Evolutionary conservation across 768 basidiomycete genomes (phyloP), one percentile per base, ranked within the genome.

Genomic region (Tylopilus subfusipes): DNA sequence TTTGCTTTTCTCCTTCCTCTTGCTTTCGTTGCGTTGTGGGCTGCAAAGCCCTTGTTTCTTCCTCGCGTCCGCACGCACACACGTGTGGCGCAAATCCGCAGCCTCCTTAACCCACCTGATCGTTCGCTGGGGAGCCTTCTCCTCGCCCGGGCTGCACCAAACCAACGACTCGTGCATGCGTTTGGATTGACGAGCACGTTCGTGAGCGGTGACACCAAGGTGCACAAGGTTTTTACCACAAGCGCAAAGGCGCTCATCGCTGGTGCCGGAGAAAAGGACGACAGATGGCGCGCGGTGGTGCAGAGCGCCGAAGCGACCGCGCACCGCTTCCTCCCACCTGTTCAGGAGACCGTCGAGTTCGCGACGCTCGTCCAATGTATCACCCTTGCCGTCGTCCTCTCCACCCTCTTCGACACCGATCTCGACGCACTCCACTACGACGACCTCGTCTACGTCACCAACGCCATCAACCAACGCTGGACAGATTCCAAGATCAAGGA

Each of bases 141-240:
- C 1, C 51, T 24, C 18, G 50, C 68, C 0, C 62, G 68, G 0
- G 66, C 68, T 0, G 11, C 14, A 0, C 68, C 68, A 0, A 70
- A 70, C 5, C 24, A 62, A 33, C 56, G 71, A 0, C 67, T 71
- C 0, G 55, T 69, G 0, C 46, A 60, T 3, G 69, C 71, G 0
- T 70, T 71, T 7, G 60, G 59, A 0, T 29, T 72, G 11, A 73
- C 78, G 0, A 85, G 78, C 44, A 81, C 83, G 0, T 85, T 85
- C 38, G 82, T 84, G 25, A 78, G 74, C 39, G 33, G 49, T 0
- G 71, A 78, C 4, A 13, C 54, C 0, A 54, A 56, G 24, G 39
- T 69, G 0, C 68, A 83, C 54, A 61, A 53, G 27, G 21, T 42
- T 0, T 71, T 71, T n/a, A 61, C 59, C 6, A 47, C 48, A 8